A percentile compares a stretch with the other conserved stretches of the same genome.
Conservation (phyloP, 2,329 filamentous ascomycete species). For the Sarocladium brachiariae region DNA sequence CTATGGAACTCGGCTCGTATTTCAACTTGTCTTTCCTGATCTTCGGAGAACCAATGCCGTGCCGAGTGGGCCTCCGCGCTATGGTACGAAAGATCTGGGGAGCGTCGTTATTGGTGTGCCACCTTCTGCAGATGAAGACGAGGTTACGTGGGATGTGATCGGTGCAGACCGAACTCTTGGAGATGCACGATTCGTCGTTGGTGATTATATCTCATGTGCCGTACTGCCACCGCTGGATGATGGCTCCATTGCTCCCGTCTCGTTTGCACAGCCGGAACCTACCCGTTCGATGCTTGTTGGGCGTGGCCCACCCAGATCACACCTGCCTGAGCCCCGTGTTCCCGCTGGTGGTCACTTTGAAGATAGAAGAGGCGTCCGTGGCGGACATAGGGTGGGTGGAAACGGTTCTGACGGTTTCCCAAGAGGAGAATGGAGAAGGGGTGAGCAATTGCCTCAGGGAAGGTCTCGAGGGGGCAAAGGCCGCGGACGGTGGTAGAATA, state of each 20-base stretch:
- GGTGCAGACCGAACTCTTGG: slow-evolving; percentile 56
- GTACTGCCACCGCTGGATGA: slow-evolving; percentile 69
- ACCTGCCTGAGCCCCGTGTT: slow-evolving; percentile 20
- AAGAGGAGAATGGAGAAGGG: slow-evolving; percentile 59
- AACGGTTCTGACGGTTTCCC: slow-evolving; percentile 32
- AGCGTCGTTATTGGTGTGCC: slow-evolving; percentile 66
- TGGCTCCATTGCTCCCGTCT: slow-evolving; percentile 64
- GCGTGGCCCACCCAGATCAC: slow-evolving; percentile 17
- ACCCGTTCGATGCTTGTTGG: slow-evolving; percentile 15
- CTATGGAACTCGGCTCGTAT: slow-evolving; percentile 78
- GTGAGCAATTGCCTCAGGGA: slow-evolving; percentile 53
- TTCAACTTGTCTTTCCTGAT: slow-evolving; percentile 81
- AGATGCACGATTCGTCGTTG: slow-evolving; percentile 77
- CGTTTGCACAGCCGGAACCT: slow-evolving; percentile 25
- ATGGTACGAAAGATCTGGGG: slow-evolving; percentile 73
- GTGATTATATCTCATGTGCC: slow-evolving; percentile 80
- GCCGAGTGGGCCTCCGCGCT: slow-evolving; percentile 41
- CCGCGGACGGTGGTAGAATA: slow-evolving; percentile 20
- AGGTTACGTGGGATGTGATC: slow-evolving; percentile 19
- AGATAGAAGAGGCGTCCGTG: slow-evolving; percentile 28
- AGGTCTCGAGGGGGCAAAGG: slow-evolving; percentile 25
- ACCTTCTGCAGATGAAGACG: slow-evolving; percentile 43
- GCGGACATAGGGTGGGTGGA: slow-evolving; percentile 32
- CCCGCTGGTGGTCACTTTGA: slow-evolving; percentile 20
- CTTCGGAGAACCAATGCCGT: slow-evolving; percentile 33